phyloP scores from a whole-genome alignment of 176 grass and related monocot genomes.

The Musa itinerans region DNA sequence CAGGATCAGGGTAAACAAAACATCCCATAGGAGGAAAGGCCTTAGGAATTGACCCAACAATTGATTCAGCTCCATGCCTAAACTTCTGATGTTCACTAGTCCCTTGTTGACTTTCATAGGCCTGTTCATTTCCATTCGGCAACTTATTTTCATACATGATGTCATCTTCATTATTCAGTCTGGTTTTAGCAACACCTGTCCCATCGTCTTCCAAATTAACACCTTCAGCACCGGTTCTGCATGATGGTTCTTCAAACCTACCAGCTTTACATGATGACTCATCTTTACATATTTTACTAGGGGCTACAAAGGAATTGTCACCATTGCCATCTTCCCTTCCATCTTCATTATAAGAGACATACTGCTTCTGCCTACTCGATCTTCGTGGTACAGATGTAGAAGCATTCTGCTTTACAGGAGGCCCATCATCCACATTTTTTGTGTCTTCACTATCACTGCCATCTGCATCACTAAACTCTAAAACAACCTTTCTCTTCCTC shows the following conservation, averaged over 20 bases:
- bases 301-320: slow-evolving; percentile 1
- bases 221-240: too few species aligned
- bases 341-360: slow-evolving; percentile 65
- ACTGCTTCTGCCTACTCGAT: slow-evolving; percentile 54
- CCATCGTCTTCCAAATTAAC: too few species aligned
- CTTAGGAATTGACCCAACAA: neutral
- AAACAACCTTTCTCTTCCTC: slow-evolving; percentile 36
- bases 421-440: slow-evolving; percentile 25
- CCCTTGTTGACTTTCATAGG: neutral
- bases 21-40: neutral
- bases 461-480: slow-evolving; percentile 47
- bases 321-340: slow-evolving; percentile 20
- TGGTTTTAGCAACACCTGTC: neutral
- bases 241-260: too few species aligned
- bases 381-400: slow-evolving; percentile 29
- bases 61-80: slow-evolving; percentile 23
- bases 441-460: slow-evolving; percentile 29
- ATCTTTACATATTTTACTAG: slow-evolving; percentile 4
- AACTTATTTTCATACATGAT: too few species aligned
- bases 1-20: slow-evolving; percentile 42
- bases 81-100: neutral
- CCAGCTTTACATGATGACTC: too few species aligned
- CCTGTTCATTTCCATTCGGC: too few species aligned
- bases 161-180: neutral
- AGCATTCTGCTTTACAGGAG: slow-evolving; percentile 22